Evolutionary conservation across 306 rosid species (phyloP), one percentile per base, ranked within the genome.

Genomic region (Dalbergia cultrata): DNA sequence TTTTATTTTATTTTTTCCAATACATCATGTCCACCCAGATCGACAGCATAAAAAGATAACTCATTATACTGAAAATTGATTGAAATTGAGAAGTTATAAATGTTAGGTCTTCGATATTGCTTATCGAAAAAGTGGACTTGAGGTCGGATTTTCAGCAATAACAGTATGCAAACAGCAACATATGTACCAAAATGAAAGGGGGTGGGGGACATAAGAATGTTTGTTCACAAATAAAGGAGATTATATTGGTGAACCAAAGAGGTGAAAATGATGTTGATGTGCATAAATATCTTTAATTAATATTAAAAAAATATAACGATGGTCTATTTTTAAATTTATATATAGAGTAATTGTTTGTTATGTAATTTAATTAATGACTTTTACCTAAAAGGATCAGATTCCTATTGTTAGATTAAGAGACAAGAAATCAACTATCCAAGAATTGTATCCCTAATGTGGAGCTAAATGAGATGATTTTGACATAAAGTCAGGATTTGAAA

Each of bases 401-500:
- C 47, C 26, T 6, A 10, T 6, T 26, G 31, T 67, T 17, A 67
- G 13, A 54, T 77, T 66, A 58, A n/a, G n/a, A 67, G 61, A 58
- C 67, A 17, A 56, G 45, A 67, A 68, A 79, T 69, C 61, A 44
- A 45, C 37, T 56, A 69, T 57, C 35, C 37, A 31, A 70, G 57
- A 70, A 72, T 37, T 62, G 73, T n/a, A 62, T 65, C 73, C 49
- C n/a, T 81, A 47, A 70, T 16, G 59, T 72, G 83, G 67, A 80
- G 34, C 43, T 70, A 44, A 74, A 58, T 68, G 67, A 26, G 43
- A 70, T 57, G n/a, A 22, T 61, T 75, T 45, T 26, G 13, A 61
- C 61, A 66, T 44, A 72, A 74, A 57, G 80, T 61, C n/a, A 19
- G 62, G 81, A 80, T 76, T 76, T 72, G 72, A 81, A 84, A 81